Evolutionary conservation across 768 basidiomycete species (phyloP), one percentile per base, ranked within the genome.

Genomic region (Trametopsis cervina): DNA sequence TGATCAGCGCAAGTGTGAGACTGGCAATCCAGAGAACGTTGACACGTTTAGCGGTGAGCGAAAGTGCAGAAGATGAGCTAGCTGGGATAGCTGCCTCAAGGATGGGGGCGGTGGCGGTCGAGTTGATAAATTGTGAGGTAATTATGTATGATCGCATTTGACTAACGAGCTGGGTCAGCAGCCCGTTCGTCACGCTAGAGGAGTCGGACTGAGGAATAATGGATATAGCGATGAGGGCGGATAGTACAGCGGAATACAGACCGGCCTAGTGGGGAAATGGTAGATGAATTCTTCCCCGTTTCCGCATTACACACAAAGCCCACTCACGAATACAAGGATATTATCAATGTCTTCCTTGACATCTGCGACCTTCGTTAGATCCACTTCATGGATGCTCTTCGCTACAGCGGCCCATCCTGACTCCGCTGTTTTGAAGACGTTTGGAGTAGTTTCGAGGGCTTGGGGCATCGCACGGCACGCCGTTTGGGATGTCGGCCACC

Each of bases 1-100:
- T n/a, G n/a, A n/a, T n/a, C n/a, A n/a, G n/a, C n/a, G n/a, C n/a
- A n/a, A n/a, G n/a, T n/a, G n/a, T n/a, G n/a, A n/a, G n/a, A n/a
- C n/a, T n/a, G n/a, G 40, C 41, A 33, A 49, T 37, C 47, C 47
- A 49, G 17, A 49, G 47, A 4, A n/a, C 47, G 23, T 49, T 49
- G 18, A 49, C 40, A 2, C 27, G 43, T 13, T 29, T 7, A 12
- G 43, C 43, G n/a, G 18, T 29, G 25, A 17, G 24, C 7, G 43
- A 33, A 18, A 20, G 9, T 3, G 13, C 43, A 33, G n/a, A 15
- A n/a, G n/a, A n/a, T n/a, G n/a, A n/a, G n/a, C n/a, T n/a, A n/a
- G n/a, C n/a, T 4, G n/a, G 41, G 3, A 5, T 22, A 6, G 18
- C 23, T 2, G 9, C 13, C 15, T n/a, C 20, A 7, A 4, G 41